These are phyloP conservation scores for Pseudogymnoascus sp. DNA, from an alignment of 2,329 filamentous ascomycete species.

Conservation along the genomic window DNA sequence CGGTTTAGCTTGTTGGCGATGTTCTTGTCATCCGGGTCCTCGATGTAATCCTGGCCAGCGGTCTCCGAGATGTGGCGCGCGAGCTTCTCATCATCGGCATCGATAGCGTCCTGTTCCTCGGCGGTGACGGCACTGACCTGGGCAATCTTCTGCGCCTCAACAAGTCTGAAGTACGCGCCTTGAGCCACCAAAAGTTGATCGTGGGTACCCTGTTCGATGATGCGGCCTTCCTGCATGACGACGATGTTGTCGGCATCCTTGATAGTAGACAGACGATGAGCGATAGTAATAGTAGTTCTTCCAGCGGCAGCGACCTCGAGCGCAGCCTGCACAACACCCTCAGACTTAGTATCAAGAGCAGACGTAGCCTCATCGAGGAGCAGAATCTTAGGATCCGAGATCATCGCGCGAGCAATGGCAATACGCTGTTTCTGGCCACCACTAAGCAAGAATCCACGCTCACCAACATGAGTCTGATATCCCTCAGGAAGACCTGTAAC, in stretches of 20 bases:
- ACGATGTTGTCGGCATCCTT: slow-evolving; percentile 92
- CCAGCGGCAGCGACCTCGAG: slow-evolving; percentile 78
- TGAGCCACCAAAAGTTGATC: slow-evolving; percentile 62
- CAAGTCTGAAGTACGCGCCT: slow-evolving; percentile 74
- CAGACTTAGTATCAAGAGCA: slow-evolving; percentile 86
- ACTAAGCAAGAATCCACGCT: slow-evolving; percentile 84
- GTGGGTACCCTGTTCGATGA: slow-evolving; percentile 88
- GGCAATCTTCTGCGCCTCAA: slow-evolving; percentile 79
- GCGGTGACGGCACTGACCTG: slow-evolving; percentile 43
- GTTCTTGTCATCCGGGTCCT: slow-evolving; percentile 54
- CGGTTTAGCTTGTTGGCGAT: slow-evolving; percentile 50
- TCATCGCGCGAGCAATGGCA: slow-evolving; percentile 83
- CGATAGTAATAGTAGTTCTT: slow-evolving; percentile 91
- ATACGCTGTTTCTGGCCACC: slow-evolving; percentile 97
- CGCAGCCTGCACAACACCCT: slow-evolving; percentile 88
- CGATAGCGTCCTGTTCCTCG: slow-evolving; percentile 43
- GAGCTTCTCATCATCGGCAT: slow-evolving; percentile 43
- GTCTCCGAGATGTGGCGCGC: slow-evolving; percentile 39
- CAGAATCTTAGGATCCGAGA: slow-evolving; percentile 85
- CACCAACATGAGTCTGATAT: slow-evolving; percentile 91
- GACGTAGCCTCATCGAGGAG: slow-evolving; percentile 93
- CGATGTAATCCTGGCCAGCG: slow-evolving; percentile 34
- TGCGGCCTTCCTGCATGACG: slow-evolving; percentile 77
- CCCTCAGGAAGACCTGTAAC: slow-evolving; percentile 73
- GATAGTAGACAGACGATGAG: slow-evolving; percentile 91